These are phyloP conservation scores for Sarocladium strictum DNA, from an alignment of 2,329 filamentous ascomycete species.

Conservation along the genomic window DNA sequence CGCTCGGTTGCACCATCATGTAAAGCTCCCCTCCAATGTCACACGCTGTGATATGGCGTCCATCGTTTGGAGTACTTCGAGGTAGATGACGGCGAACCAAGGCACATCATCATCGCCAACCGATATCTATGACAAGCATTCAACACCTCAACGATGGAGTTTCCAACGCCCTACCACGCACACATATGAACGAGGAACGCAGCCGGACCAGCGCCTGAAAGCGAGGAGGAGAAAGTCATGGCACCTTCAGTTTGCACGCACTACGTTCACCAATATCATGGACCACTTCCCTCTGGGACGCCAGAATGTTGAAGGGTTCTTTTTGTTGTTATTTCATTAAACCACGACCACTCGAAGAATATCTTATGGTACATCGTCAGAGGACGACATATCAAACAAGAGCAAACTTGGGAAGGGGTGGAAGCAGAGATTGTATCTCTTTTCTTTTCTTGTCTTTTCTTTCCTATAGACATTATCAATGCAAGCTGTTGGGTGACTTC, in stretches of 20 bases:
- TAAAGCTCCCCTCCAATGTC: constrained; percentile 17
- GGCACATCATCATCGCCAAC: constrained; percentile 4
- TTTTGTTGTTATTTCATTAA: too few relatives aligned
- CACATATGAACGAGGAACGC: neutral
- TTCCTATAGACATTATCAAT: neutral
- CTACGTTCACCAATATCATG: neutral
- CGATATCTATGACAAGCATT: neutral
- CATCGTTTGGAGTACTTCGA: neutral
- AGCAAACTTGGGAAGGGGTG: neutral
- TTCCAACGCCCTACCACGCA: neutral
- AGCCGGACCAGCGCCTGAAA: neutral
- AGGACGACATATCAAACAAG: neutral
- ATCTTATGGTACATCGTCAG: neutral
- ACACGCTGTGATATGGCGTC: neutral
- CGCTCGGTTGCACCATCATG: constrained; percentile 28
- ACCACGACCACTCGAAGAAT: neutral
- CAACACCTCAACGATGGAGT: neutral
- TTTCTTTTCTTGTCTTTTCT: too few relatives aligned
- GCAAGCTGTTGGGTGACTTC: constrained; percentile 1
- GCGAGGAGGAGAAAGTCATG: neutral
- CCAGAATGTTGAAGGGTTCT: neutral
- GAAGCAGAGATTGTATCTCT: constrained; percentile 1
- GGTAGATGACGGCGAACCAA: constrained; percentile 5
- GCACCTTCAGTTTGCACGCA: neutral
- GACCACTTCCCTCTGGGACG: neutral